Base-by-base conservation (phyloP, 768 basidiomycete genomes). In the Mycena haematopus region DNA sequence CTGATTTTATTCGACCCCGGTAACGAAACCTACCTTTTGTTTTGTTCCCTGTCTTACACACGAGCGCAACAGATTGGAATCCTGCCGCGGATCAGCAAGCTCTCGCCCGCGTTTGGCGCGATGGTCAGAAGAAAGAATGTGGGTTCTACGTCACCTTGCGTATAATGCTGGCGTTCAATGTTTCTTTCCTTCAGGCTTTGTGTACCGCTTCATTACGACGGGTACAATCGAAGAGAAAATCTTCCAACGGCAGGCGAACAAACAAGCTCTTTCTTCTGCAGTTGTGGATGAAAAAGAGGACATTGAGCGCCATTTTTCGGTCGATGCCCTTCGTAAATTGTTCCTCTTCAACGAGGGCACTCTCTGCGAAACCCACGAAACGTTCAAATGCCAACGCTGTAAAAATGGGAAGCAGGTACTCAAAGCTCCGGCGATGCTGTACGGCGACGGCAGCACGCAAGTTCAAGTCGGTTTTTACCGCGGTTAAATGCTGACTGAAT, bases 61-160 rank as follows among this genome's bases (percentile, higher is more conserved):
- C 35, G 22, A 1, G 9, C 9, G 4, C n/a, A 17, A n/a, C 62
- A 95, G 96, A 98, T 72, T 98, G 96, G 96, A 98, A 98, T 70
- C 96, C 96, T 25, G 96, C 96, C 11, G 94, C 96, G 27, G 96
- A 99, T 75, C 97, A 99, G 73, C 96, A 99, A 74, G 96, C 96
- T 9, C 82, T 99, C 6, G 96, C 96, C 46, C 94, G 96, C 73
- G 96, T 99, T 10, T 99, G 96, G 96, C 92, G 96, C 78, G 96
- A 99, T 71, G 96, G 96, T 0, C 96, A 99, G 75, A 99, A 97
- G 86, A 99, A 99, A 85, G 96, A 97, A 77, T 99, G 96, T 95
- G 71, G 56, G 91, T 72, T 19, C 6, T 10, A 22, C 31, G 15
- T 31, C 15, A 33, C 44, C 63, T 36, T 24, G 33, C 3, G 14